Percentiles rank a stretch among this genome's conserved stretches.
phyloP scores from a whole-genome alignment of 1,284 basidiomycete species.

The Rhodotorula mucilaginosa region DNA sequence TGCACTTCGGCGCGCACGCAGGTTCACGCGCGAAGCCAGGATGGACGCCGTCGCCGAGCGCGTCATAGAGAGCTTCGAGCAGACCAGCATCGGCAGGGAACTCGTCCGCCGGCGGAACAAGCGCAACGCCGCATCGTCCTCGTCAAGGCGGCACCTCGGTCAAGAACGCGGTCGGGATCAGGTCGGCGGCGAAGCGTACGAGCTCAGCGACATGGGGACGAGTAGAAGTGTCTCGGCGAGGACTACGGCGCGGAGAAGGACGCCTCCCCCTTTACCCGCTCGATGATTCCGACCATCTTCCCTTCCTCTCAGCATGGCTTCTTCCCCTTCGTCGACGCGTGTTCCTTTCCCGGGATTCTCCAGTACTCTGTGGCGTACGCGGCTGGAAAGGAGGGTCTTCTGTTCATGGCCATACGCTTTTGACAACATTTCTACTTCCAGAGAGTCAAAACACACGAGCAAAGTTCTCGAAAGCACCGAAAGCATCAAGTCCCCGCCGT shows the following conservation, averaged over 20 bases:
- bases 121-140: neutral
- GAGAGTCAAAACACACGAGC: too few species aligned
- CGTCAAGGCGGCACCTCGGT: neutral
- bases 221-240: neutral
- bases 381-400: too few species aligned
- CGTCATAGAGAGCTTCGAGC: conserved; percentile 26
- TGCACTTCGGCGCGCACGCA: neutral
- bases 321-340: neutral
- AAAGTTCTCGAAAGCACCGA: neutral
- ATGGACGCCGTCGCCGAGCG: conserved; percentile 25
- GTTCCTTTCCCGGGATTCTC: too few species aligned
- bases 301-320: neutral
- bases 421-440: too few species aligned
- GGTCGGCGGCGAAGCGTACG: neutral
- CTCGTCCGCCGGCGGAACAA: conserved; percentile 8
- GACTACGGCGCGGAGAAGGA: conserved; percentile 13
- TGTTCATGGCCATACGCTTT: too few species aligned
- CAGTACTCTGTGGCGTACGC: too few species aligned
- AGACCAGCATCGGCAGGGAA: conserved; percentile 15
- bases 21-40: conserved; percentile 12
- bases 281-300: neutral
- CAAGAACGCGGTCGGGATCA: neutral
- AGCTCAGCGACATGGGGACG: conserved; percentile 11
- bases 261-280: neutral
- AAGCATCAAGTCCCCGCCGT: neutral